Base-by-base conservation (phyloP, 371 early-diverging fungal genomes). In the Coemansia sp. region DNA sequence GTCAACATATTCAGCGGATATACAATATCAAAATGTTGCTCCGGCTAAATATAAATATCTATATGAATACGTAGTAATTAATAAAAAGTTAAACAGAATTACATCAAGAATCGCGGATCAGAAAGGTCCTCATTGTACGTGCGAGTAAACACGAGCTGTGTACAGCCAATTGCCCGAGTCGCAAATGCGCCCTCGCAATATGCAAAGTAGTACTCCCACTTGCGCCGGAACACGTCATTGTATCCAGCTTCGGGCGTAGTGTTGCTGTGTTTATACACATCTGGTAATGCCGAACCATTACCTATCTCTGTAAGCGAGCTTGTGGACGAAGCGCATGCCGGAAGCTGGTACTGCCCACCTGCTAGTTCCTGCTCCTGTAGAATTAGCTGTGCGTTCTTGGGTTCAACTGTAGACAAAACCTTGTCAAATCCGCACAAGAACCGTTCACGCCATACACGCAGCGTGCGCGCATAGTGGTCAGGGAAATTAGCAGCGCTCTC, bases 121-220 rank as follows among this genome's bases (percentile, higher is more conserved):
- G 63, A 71, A 0, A 71, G 64, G 9, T 15, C 29, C 28, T 75
- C 67, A 29, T 70, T 76, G 51, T 71, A 64, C 1, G 77, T 69
- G 17, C 86, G 61, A 1, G 78, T 75, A 23, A 86, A 78, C 23
- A 85, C 80, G 21, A 87, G 68, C 68, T 85, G 86, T 1, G 82
- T 32, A 44, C 82, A 78, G 2, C 89, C 88, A 17, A 89, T 79
- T 2, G 83, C 84, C n/a, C 85, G 69, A 8, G 81, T 83, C 17
- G 80, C 82, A 65, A 89, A 90, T 0, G 87, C 90, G 17, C 85
- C 88, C 68, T 88, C 89, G 67, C 90, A 89, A 70, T 87, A 90
- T 13, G 86, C 82, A 78, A 90, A 88, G 66, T 70, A 70, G 60
- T 66, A 66, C 21, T 66, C 61, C 53, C 62, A 70, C 29, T 70